Evolutionary conservation across 2,329 filamentous ascomycete genomes (phyloP), one percentile per base, ranked within the genome.

Genomic region (Neofusicoccum sp.): DNA sequence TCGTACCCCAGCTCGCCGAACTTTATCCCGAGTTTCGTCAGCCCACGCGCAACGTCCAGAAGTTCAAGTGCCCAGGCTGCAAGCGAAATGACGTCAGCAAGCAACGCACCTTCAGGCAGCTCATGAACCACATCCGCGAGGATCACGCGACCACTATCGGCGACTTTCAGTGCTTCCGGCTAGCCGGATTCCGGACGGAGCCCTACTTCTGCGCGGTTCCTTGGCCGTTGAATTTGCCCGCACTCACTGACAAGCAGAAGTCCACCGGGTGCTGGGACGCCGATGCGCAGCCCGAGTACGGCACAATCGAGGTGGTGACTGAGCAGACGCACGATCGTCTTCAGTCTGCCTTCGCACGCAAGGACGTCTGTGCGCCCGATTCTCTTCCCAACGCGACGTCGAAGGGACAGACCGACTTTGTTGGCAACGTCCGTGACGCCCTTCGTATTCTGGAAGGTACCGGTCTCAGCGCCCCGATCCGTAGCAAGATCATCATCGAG

Each of bases 211-310:
- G 67, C 60, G 67, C 64, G 3, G 64, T 72, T 14, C 64, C 67
- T 14, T 76, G 74, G 74, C 69, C 74, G 12, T 61, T 64, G 36
- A 73, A 71, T 56, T 63, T 76, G 5, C 74, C 74, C 3, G 67
- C 73, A 11, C 66, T 73, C 6, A 70, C 74, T 5, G 52, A 47
- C 3, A 71, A 75, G 64, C 71, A 72, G 28, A 65, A 69, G 12
- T 56, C 69, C 3, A 68, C 65, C 31, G 67, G 66, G 16, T 41
- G 64, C 12, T 76, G 73, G 73, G 65, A 74, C 58, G 63, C 69
- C 28, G 66, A 67, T 22, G 52, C 60, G 7, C 59, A 66, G 4
- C 61, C 61, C 8, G 60, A 58, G 31, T 49, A 64, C 44, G 39
- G 34, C n/a, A 49, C 41, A 4, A 16, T 44, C 45, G 47, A 29